Evolutionary conservation across 441 rosid genomes (phyloP), one percentile per base, ranked within the genome.

Genomic region (Corymbia calophylla): DNA sequence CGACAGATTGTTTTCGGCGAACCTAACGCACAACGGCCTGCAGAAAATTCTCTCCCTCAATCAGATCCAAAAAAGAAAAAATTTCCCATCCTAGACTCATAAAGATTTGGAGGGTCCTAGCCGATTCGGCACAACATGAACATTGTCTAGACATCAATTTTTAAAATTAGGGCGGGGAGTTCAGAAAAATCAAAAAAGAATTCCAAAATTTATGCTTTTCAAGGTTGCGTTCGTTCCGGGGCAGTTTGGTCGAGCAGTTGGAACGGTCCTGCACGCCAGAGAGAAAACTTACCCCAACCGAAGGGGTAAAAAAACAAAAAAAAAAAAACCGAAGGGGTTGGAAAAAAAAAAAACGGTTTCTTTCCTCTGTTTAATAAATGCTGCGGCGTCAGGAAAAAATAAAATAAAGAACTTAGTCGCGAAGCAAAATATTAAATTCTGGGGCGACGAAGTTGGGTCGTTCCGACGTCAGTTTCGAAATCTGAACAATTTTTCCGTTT

Each of bases 191-290:
- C 2, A 0, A 12, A 25, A 60, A 29, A 12, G 13, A 12, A 62
- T 62, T 53, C 16, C 32, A 13, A 13, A 62, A 3, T 27, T 62
- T 62, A 3, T 2, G 0, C 66, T 27, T 60, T 31, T 0, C 4
- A 0, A 1, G 47, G 47, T 1, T 32, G 80, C 1, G 39, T 14
- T n/a, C 1, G 9, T 0, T 39, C 44, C 44, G 44, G 21, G 73
- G 51, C 23, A 68, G 47, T 70, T 70, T 19, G 3, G 82, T 3
- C 19, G 82, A 35, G 80, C 80, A 5, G 80, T 68, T 32, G 47
- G 25, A 68, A 31, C 80, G 47, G 60, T 56, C 29, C 60, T 10
- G 27, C 60, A 0, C 27, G 60, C 27, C 60, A 23, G 27, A 21
- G 60, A 23, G 62, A 23, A 21, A n/a, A 29, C 2, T 62, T 29